Evolutionary conservation across 176 grass and related monocot species (phyloP).

Genomic region (Olyra latifolia): DNA sequence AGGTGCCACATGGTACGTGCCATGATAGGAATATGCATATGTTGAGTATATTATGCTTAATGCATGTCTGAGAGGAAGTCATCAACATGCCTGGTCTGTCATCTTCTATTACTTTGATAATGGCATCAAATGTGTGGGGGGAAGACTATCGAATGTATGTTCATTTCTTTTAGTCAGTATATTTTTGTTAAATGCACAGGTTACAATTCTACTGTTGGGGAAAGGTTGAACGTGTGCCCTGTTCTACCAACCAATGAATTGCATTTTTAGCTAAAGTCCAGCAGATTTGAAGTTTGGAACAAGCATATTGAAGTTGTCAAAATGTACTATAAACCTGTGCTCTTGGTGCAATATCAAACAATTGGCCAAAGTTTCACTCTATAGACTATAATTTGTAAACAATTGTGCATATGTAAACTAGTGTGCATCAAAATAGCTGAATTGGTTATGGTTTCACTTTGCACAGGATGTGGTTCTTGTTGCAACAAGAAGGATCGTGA

Average conservation of each 20-base stretch:
- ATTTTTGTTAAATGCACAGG: background rate
- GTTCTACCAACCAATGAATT: background rate
- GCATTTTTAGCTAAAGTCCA: background rate
- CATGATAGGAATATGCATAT: background rate
- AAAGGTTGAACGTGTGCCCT: background rate
- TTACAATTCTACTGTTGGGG: too few relatives aligned
- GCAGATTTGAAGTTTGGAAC: background rate
- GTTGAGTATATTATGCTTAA: background rate
- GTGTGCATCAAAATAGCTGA: background rate
- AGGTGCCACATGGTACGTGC: background rate
- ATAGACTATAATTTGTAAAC: background rate
- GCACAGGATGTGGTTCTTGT: slow-evolving; percentile 72
- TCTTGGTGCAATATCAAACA: background rate
- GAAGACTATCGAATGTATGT: background rate
- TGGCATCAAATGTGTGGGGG: background rate
- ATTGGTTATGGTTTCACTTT: background rate
- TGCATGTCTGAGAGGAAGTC: background rate
- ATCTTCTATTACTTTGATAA: background rate
- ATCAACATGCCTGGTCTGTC: background rate
- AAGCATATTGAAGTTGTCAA: background rate
- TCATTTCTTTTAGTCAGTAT: background rate
- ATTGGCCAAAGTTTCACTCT: background rate
- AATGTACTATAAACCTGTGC: background rate
- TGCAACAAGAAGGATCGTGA: slow-evolving; percentile 90
- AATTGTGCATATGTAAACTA: background rate